phyloP scores from a whole-genome alignment of 495 filamentous ascomycete species.

The Geoglossum glabrum region DNA sequence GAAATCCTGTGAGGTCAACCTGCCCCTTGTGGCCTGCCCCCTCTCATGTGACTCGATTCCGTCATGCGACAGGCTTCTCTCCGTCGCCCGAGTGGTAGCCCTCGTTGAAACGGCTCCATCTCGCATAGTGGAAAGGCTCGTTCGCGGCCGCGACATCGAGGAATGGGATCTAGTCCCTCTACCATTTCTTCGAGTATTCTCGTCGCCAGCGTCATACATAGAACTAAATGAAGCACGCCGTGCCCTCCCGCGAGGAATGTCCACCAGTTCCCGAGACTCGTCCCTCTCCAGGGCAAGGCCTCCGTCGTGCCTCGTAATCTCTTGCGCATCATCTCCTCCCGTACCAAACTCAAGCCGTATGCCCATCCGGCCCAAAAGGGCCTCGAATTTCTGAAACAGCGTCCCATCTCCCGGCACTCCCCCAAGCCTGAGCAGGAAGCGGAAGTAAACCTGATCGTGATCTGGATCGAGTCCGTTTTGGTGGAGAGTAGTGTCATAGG shows the following conservation, averaged over 20 bases:
- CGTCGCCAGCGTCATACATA: conserved; percentile 32
- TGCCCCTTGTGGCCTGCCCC: background rate
- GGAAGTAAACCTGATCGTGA: conserved; percentile 52
- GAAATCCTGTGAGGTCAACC: conserved; percentile 12
- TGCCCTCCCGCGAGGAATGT: conserved; percentile 5
- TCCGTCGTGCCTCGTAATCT: conserved; percentile 10
- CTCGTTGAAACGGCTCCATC: conserved; percentile 18
- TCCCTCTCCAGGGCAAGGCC: conserved; percentile 10
- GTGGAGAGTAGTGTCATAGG: conserved; percentile 53
- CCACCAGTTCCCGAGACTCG: background rate
- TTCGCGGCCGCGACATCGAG: conserved; percentile 26
- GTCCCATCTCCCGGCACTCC: conserved; percentile 20
- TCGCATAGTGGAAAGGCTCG: conserved; percentile 9
- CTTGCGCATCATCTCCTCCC: conserved; percentile 19
- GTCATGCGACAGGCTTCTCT: conserved; percentile 17
- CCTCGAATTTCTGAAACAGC: conserved; percentile 47
- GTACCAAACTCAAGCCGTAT: conserved; percentile 43
- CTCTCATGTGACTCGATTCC: background rate
- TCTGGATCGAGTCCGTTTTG: conserved; percentile 46
- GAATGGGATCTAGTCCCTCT: conserved; percentile 18
- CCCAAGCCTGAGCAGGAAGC: conserved; percentile 66
- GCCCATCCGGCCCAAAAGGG: conserved; percentile 38
- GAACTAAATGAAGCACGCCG: conserved; percentile 38
- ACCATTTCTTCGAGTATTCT: conserved; percentile 10
- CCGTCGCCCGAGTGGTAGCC: conserved; percentile 15